Percentiles rank a stretch among this genome's conserved stretches.
phyloP scores from a whole-genome alignment of 2,329 filamentous ascomycete genomes.

The Botrytis cinerea region DNA sequence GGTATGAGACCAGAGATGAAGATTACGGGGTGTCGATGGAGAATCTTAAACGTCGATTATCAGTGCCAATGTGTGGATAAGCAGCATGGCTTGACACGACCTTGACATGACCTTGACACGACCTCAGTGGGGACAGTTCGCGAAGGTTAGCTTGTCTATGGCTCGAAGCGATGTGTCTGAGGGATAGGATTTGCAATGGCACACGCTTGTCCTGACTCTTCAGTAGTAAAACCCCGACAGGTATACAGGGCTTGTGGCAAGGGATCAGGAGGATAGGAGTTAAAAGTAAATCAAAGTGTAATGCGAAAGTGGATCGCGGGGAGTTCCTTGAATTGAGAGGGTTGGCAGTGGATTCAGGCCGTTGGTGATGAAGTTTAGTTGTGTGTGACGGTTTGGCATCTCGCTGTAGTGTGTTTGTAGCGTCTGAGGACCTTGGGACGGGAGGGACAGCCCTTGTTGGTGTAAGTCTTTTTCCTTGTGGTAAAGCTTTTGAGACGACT shows the following conservation, averaged over 20 bases:
- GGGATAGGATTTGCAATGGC: neutral
- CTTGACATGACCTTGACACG: neutral
- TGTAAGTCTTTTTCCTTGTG: neutral
- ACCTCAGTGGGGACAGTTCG: neutral
- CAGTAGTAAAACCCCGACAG: neutral
- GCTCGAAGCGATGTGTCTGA: slow-evolving; percentile 1
- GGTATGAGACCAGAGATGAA: neutral
- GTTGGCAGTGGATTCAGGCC: slow-evolving; percentile 6
- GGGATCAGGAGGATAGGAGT: slow-evolving; percentile 4
- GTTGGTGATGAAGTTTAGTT: slow-evolving; percentile 1
- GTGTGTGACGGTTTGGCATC: slow-evolving; percentile 7
- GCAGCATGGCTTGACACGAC: neutral
- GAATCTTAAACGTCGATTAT: neutral
- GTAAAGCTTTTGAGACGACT: neutral
- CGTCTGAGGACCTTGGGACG: neutral
- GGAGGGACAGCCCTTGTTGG: slow-evolving; percentile 1
- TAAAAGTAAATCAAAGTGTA: neutral
- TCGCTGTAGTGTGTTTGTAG: slow-evolving; percentile 7
- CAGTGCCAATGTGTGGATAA: slow-evolving; percentile 2
- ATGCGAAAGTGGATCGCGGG: slow-evolving; percentile 7
- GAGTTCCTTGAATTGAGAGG: slow-evolving; percentile 3
- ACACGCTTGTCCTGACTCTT: neutral
- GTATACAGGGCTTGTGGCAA: neutral
- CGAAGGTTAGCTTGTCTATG: neutral
- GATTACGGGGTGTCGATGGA: slow-evolving; percentile 16